Percentiles rank a stretch among this genome's conserved stretches.
These are phyloP conservation scores for Colletotrichum cereale DNA, from an alignment of 2,329 filamentous ascomycete genomes.

Conservation along the genomic window DNA sequence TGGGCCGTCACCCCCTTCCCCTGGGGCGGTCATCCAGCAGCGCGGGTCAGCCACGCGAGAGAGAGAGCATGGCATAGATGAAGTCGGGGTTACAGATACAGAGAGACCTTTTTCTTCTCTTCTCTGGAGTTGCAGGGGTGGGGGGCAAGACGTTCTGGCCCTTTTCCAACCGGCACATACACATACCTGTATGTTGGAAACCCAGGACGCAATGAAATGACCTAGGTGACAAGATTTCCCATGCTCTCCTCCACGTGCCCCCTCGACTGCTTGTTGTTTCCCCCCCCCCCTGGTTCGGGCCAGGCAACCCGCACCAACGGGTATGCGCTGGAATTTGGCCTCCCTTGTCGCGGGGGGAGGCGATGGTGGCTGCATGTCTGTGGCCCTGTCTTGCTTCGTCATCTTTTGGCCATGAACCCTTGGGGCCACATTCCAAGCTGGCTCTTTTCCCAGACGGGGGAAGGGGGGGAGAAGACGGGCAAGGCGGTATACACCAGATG, in stretches of 20 bases:
- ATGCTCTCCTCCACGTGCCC: too few species aligned
- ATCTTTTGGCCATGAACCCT: background rate
- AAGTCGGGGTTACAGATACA: constrained; percentile 22
- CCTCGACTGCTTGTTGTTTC: constrained; percentile 25
- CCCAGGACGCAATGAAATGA: background rate
- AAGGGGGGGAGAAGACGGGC: too few species aligned
- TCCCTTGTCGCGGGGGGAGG: constrained; percentile 21
- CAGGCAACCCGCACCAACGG: constrained; percentile 27
- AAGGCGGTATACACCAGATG: background rate
- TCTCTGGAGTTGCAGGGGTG: background rate
- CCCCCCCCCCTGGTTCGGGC: constrained; percentile 3
- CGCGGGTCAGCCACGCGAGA: constrained; percentile 6
- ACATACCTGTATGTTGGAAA: too few species aligned
- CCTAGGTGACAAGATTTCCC: constrained; percentile 10
- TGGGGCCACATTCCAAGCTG: background rate
- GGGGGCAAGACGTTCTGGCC: constrained; percentile 14
- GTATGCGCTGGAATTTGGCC: constrained; percentile 23
- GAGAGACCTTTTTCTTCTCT: background rate
- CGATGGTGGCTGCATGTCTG: constrained; percentile 17
- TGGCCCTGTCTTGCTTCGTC: constrained; percentile 17
- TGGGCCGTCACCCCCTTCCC: constrained; percentile 17
- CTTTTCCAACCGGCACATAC: background rate
- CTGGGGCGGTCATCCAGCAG: constrained; percentile 3
- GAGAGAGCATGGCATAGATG: constrained; percentile 15
- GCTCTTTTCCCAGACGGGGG: background rate